Evolutionary conservation across 148 eudicot genomes (phyloP), one percentile per base, ranked within the genome.

Genomic region (Silene latifolia): DNA sequence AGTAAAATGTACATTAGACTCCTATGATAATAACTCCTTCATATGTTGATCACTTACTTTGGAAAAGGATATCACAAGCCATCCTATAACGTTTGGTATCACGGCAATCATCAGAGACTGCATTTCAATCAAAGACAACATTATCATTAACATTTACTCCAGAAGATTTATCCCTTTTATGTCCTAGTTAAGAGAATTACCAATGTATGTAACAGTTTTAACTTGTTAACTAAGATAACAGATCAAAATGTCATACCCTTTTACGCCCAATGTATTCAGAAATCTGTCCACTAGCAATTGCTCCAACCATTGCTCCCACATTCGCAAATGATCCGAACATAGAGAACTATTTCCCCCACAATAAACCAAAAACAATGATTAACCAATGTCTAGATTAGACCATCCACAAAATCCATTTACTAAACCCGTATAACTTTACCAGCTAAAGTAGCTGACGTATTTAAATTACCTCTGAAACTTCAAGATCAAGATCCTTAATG

Each of bases 291-390:
- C 97, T 89, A 15, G 97, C 83, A 74, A 93, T 91, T 27, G 96
- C 98, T 7, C 98, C 98, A 79, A 93, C 92, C 97, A 91, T 93
- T 3, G 98, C 98, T 51, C 98, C 97, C 65, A 88, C 94, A 83
- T 93, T 93, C 8, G 97, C 88, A 72, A 93, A 84, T 44, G 98
- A 93, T 25, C 98, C 98, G 82, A 91, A 93, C 63, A 89, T 46
- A 2, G 98, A 93, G 75, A 91, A 93, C 98, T 93, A 51, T 51
- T 51, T 51, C 56, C 14, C 56, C 56, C 56, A 51, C 15, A 51
- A 14, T 11, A 11, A 1, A 51, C 17, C 56, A 51, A 39, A 4
- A 39, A 39, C 44, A 8, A 39, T 39, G 44, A 7, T 39, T 39
- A 39, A 51, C 14, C 56, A 51, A 51, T 32, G 35, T 32, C 35